Percentiles rank a stretch among this genome's conserved stretches.
Conservation (phyloP, 345 rosid genomes). For the Salix viminalis region DNA sequence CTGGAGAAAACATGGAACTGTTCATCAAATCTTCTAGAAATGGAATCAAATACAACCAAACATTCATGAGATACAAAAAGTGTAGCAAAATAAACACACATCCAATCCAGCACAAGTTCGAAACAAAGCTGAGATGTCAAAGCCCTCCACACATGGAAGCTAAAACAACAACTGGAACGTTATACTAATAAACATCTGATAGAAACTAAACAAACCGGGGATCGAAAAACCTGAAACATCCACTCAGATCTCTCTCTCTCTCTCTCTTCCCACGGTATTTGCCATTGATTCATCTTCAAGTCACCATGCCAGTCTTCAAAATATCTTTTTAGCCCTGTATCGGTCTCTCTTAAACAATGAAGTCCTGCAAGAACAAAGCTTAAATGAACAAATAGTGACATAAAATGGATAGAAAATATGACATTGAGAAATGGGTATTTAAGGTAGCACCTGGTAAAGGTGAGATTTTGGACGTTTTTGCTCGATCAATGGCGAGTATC, state of each 20-base stretch:
- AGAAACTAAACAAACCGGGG: constrained; percentile 39
- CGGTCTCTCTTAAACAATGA: constrained; percentile 6
- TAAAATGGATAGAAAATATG: neutral
- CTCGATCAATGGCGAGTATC: constrained; percentile 68
- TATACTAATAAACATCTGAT: constrained; percentile 2
- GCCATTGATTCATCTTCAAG: constrained; percentile 45
- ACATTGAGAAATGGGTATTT: neutral
- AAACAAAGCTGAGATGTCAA: constrained; percentile 26
- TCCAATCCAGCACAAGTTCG: constrained; percentile 16
- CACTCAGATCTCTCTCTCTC: constrained; percentile 37
- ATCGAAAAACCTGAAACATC: constrained; percentile 41
- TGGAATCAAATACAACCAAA: constrained; percentile 11
- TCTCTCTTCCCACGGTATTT: constrained; percentile 33
- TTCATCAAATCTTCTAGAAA: constrained; percentile 14
- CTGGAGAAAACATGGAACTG: constrained; percentile 12
- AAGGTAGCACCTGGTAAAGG: constrained; percentile 40
- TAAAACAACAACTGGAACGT: constrained; percentile 12
- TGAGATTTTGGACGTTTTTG: constrained; percentile 16
- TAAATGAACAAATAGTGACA: neutral
- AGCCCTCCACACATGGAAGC: constrained; percentile 29
- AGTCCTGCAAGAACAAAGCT: constrained; percentile 22
- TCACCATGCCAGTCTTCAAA: constrained; percentile 14
- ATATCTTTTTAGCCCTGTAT: constrained; percentile 14
- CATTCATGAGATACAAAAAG: constrained; percentile 14
- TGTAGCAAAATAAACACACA: constrained; percentile 16